Evolutionary conservation across 2,329 filamentous ascomycete species (phyloP), one percentile per base, ranked within the genome.

Genomic region (Zasmidium angulare): DNA sequence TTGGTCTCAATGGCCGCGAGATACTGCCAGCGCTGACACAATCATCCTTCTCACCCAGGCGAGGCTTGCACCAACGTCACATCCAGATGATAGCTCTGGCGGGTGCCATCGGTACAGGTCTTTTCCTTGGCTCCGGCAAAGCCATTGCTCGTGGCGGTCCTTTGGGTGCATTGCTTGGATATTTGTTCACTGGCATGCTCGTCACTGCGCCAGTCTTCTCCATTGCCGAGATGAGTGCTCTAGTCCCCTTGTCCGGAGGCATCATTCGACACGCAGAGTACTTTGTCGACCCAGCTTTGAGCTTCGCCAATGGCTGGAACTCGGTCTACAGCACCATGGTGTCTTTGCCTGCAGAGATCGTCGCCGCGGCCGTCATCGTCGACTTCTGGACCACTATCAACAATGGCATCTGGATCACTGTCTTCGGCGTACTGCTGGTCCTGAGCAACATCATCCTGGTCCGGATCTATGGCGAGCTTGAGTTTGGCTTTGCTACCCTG

Each of bases 101-200:
- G 68, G 88, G 88, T 71, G 86, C 88, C 60, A 86, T 90, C 62
- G 88, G 84, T 55, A 90, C 87, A 53, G 88, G 88, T 72, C 79
- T 91, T 0, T 84, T 85, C 68, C 74, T 85, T 7, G 79, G 79
- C 52, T 80, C 80, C 1, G 83, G 83, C 46, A 75, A 78, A 61
- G 80, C 81, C 1, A 78, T 85, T 23, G 76, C 77, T n/a, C 78
- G 76, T 22, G 82, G 77, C 24, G 83, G 81, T 3, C 82, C 82
- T 3, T 73, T 82, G 0, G 80, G 80, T 22, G 75, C 82, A 23
- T 72, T 84, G 0, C 70, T 85, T 2, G 81, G 79, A 11, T 84
- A 83, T 59, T 68, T 78, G 3, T 78, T 82, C 10, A 75, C 83
- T 23, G 81, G 81, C 1, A 53, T 78, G 0, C 72, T 83, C 11